Evolutionary conservation across 768 basidiomycete species (phyloP).

Genomic region (Trametes coccinea): DNA sequence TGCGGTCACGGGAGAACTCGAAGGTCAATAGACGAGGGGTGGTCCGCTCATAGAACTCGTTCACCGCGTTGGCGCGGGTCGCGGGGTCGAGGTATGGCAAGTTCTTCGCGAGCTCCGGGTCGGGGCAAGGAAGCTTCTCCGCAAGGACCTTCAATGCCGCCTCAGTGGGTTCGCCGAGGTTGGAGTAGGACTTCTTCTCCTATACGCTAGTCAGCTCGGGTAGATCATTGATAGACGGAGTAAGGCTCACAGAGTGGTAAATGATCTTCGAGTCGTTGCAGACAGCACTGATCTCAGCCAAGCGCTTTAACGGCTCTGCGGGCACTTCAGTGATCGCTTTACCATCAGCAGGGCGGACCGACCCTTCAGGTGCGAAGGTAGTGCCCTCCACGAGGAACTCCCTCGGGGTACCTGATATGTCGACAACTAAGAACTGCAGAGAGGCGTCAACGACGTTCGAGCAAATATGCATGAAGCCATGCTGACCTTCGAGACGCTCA

Average conservation of each 20-base stretch:
- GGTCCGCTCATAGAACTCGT: slow-evolving; percentile 73
- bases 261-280: slow-evolving; percentile 94
- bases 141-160: slow-evolving; percentile 93
- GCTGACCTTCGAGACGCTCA: slow-evolving; percentile 85
- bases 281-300: slow-evolving; percentile 89
- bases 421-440: slow-evolving; percentile 72
- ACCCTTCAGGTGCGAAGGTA: slow-evolving; percentile 86
- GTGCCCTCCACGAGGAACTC: slow-evolving; percentile 89
- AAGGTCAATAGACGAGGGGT: slow-evolving; percentile 88
- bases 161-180: slow-evolving; percentile 96
- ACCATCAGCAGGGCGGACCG: slow-evolving; percentile 65
- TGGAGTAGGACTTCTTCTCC: slow-evolving; percentile 79
- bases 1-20: slow-evolving; percentile 97
- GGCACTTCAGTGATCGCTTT: slow-evolving; percentile 59
- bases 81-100: slow-evolving; percentile 56
- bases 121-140: slow-evolving; percentile 86
- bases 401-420: slow-evolving; percentile 48
- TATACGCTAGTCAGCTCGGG: slow-evolving; percentile 30
- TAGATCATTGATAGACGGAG: not conserved
- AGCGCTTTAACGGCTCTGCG: slow-evolving; percentile 72
- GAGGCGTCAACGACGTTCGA: not conserved
- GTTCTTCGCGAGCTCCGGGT: slow-evolving; percentile 56
- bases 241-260: slow-evolving; percentile 64
- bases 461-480: not conserved
- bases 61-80: slow-evolving; percentile 79